Evolutionary conservation across 768 basidiomycete species (phyloP), one percentile per base, ranked within the genome.

Genomic region (Kondoa subrosea): DNA sequence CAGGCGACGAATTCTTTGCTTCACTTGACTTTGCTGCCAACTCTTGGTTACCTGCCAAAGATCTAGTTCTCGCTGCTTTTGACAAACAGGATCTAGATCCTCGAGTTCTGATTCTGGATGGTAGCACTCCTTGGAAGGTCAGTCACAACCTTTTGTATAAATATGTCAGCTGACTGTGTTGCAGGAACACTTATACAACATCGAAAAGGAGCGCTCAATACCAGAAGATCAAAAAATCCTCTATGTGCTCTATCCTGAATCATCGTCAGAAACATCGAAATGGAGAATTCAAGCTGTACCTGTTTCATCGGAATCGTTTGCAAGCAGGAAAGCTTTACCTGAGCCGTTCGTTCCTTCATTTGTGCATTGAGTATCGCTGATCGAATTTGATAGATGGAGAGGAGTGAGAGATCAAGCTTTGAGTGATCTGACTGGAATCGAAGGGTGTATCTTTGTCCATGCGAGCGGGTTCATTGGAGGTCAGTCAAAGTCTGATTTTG

Each of bases 391-490:
- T 67, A 79, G 78, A 15, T 99, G 95, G 95, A 82, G 92, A 70
- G 95, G 95, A 3, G 78, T 91, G 50, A 81, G 95, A 60, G 93
- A 97, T 76, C 87, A 88, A 12, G 82, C 82, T 58, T 79, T 99
- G 56, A 87, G 86, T 60, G 78, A 82, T 71, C 78, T 83, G 4
- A 84, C 84, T 17, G 89, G 89, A 1, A 84, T 96, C 69, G 82
- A 84, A 0, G 90, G 86, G 1, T 82, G 92, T 64, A 84, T 95
- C 66, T 99, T 99, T 74, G 85, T 92, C 29, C 95, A 99, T 78
- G 90, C 92, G 0, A 87, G 87, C 68, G 95, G 95, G 4, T 99
- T 99, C 77, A 97, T 91, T 74, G 95, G 95, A 73, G 91, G 91
- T 29, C 91, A 92, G 29, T 27, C 25, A 15, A 25, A n/a, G n/a